Evolutionary conservation across 2,329 filamentous ascomycete genomes (phyloP).

Genomic region (Pochonia chlamydosporia): DNA sequence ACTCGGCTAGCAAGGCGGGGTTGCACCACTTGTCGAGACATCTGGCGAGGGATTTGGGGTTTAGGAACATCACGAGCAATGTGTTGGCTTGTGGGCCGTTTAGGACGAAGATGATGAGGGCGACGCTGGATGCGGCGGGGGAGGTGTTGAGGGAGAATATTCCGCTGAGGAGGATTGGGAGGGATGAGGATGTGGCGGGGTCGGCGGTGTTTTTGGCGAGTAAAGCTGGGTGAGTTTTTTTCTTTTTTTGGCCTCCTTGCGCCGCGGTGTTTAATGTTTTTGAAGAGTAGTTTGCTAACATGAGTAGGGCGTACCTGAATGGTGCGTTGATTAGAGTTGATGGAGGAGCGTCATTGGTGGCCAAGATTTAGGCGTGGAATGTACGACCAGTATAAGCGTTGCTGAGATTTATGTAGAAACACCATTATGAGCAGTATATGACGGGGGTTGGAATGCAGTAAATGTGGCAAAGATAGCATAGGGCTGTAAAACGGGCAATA

Average conservation of each 20-base stretch:
- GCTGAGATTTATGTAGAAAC: too few species aligned
- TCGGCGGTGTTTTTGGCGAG: constrained; percentile 65
- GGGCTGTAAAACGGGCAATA: too few species aligned
- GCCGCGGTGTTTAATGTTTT: neutral
- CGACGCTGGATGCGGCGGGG: constrained; percentile 49
- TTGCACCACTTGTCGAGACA: constrained; percentile 58
- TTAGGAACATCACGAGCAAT: constrained; percentile 57
- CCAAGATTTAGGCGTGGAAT: constrained; percentile 33
- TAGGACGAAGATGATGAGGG: constrained; percentile 63
- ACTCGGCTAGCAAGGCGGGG: constrained; percentile 57
- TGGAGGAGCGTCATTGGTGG: constrained; percentile 43
- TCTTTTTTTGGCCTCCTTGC: neutral
- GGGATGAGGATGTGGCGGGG: constrained; percentile 63
- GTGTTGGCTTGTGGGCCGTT: constrained; percentile 68
- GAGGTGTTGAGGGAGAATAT: constrained; percentile 51
- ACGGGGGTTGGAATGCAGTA: too few species aligned
- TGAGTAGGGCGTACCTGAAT: constrained; percentile 49
- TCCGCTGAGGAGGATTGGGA: constrained; percentile 62
- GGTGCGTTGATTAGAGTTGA: constrained; percentile 60
- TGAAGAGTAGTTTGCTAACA: neutral
- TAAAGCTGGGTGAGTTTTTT: constrained; percentile 47
- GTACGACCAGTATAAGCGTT: neutral
- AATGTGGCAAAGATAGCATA: too few species aligned
- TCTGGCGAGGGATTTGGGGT: constrained; percentile 54
- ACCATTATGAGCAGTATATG: too few species aligned